Evolutionary conservation across 1,284 basidiomycete genomes (phyloP).

Genomic region (Pseudozyma sp.): DNA sequence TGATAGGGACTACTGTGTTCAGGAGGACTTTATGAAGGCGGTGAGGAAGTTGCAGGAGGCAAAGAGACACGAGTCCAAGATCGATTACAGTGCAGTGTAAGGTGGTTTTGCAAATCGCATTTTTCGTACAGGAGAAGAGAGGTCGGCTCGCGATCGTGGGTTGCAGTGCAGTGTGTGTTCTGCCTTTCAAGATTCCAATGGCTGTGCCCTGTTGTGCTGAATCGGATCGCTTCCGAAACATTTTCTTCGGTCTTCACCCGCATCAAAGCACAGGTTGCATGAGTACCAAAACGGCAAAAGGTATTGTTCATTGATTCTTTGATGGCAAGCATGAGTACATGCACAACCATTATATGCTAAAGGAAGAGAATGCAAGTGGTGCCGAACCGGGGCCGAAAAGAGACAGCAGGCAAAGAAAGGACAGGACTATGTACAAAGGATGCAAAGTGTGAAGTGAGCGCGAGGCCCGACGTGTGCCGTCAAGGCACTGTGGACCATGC

Average conservation of each 20-base stretch:
- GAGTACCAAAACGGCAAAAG: too few relatives aligned
- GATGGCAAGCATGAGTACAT: too few relatives aligned
- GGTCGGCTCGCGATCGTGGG: not conserved
- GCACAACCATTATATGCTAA: too few relatives aligned
- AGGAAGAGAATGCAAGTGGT: too few relatives aligned
- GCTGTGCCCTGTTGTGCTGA: too few relatives aligned
- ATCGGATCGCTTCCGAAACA: too few relatives aligned
- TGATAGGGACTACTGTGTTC: slow-evolving; percentile 74
- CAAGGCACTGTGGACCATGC: slow-evolving; percentile 11
- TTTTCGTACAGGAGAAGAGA: not conserved
- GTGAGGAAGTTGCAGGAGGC: slow-evolving; percentile 90
- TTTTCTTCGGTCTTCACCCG: too few relatives aligned
- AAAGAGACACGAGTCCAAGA: slow-evolving; percentile 68
- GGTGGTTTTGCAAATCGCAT: not conserved
- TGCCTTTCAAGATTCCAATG: too few relatives aligned
- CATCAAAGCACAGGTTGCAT: too few relatives aligned
- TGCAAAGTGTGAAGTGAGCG: not conserved
- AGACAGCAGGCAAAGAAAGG: not conserved
- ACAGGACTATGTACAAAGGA: not conserved
- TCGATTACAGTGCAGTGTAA: slow-evolving; percentile 60
- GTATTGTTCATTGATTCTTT: too few relatives aligned
- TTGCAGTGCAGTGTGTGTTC: too few relatives aligned
- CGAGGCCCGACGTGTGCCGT: slow-evolving; percentile 2
- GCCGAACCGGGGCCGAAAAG: not conserved
- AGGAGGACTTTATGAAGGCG: slow-evolving; percentile 98